Conservation (phyloP, 2,329 filamentous ascomycete species). For the Pezicula rhizophila region DNA sequence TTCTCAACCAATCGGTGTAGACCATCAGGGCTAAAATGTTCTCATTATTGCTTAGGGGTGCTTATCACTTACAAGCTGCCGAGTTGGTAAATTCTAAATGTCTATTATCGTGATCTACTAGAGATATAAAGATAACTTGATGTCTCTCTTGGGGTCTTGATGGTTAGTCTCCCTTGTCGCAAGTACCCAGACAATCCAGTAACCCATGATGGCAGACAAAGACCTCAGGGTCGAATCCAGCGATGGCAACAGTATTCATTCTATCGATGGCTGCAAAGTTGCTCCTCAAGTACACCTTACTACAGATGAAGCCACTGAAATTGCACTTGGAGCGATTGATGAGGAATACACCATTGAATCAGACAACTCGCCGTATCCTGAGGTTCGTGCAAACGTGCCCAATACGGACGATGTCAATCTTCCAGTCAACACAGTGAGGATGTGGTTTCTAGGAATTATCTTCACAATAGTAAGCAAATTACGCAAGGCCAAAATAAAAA, state of each 20-base stretch:
- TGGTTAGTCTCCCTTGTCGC: no score
- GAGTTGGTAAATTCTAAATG: no score
- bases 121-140: no score
- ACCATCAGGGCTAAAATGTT: no score
- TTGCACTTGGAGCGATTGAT: conserved; percentile 7
- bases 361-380: conserved; percentile 51
- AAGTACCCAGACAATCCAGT: no score
- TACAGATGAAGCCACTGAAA: conserved; percentile 3
- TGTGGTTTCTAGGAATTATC: conserved; percentile 53
- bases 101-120: no score
- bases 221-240: no score
- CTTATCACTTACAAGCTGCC: no score
- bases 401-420: conserved; percentile 56
- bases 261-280: neutral
- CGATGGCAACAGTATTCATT: no score
- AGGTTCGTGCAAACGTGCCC: conserved; percentile 47
- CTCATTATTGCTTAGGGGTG: no score
- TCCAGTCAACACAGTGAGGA: conserved; percentile 58
- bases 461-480: conserved; percentile 1
- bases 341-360: conserved; percentile 4
- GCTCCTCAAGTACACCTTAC: neutral
- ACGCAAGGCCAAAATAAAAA: neutral
- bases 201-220: no score
- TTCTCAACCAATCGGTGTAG: neutral
- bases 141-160: no score